Conservation (phyloP, 1,284 basidiomycete genomes). For the Boletellus sp. region DNA sequence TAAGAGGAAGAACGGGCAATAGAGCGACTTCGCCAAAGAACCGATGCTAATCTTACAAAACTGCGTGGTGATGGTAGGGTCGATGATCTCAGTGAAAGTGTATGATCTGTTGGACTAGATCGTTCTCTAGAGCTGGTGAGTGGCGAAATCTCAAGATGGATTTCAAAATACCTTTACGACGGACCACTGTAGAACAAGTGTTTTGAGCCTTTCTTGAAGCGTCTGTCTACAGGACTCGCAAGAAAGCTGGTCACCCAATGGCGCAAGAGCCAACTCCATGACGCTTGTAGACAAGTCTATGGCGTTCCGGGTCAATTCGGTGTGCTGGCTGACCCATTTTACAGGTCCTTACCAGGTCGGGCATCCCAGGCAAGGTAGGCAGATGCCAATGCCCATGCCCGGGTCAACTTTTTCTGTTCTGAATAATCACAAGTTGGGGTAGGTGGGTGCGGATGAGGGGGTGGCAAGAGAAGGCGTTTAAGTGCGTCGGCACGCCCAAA, state of each 20-base stretch:
- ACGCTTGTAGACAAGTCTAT: constrained; percentile 56
- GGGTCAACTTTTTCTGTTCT: constrained; percentile 59
- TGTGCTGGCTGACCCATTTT: not conserved
- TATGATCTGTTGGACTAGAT: constrained; percentile 21
- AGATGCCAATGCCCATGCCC: constrained; percentile 64
- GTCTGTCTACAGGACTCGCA: constrained; percentile 60
- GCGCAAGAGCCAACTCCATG: constrained; percentile 58
- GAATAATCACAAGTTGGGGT: constrained; percentile 53
- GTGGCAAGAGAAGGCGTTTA: constrained; percentile 58
- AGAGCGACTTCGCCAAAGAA: not conserved
- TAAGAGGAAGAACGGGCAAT: constrained; percentile 2
- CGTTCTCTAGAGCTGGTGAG: constrained; percentile 29
- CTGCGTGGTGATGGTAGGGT: no score
- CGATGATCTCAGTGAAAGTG: not conserved
- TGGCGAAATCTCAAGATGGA: not conserved
- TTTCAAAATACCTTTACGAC: constrained; percentile 56
- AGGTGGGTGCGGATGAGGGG: constrained; percentile 60
- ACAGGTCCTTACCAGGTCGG: constrained; percentile 47
- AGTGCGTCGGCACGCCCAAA: constrained; percentile 44
- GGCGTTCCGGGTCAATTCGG: constrained; percentile 10
- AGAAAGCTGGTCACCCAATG: constrained; percentile 53
- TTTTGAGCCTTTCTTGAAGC: constrained; percentile 62
- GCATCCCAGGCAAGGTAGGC: constrained; percentile 70
- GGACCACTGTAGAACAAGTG: constrained; percentile 71
- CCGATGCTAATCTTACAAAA: not conserved